Base-by-base conservation (phyloP, 306 rosid genomes). In the Sphenostylis stenocarpa region DNA sequence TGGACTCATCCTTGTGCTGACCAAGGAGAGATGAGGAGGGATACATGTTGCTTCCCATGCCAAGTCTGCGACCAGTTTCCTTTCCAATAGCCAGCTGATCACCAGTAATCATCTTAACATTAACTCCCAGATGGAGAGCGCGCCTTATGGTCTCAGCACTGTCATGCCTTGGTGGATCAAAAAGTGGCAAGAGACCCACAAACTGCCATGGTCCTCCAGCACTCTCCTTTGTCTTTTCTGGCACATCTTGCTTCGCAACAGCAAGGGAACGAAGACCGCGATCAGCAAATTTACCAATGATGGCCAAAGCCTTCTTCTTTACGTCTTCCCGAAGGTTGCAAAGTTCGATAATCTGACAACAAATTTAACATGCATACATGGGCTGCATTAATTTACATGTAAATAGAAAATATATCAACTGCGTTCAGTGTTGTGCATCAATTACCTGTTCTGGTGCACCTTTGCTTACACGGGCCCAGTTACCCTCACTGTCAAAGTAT, bases 31-130 rank as follows among this genome's bases (percentile, higher is more conserved):
- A 86, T 75, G 98, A 91, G 64, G 98, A 94, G 52, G 98, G 98
- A 65, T 93, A 93, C 98, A 93, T 93, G 89, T 93, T 93, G 24
- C 92, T 88, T 82, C 98, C 98, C 98, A 94, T 94, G 67, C 98
- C 98, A 61, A 94, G 97, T 82, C 98, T 88, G 41, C 97, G 97
- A 38, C 89, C 98, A 0, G 98, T 91, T 79, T 94, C 98, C 67
- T 94, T 94, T 0, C 97, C 98, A 60, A 94, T 94, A 21, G 98
- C 97, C 2, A 94, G 88, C 60, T 94, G 98, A 70, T 94, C 98
- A 45, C 97, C 98, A 0, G 98, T 94, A 17, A 94, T 94, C 98
- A 94, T 94, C 91, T 94, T 94, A 28, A 94, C 98, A 1, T 94
- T 94, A 48, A 94, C 98, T 71, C 97, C 98, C 0, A 94, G 91